phyloP scores from a whole-genome alignment of 495 filamentous ascomycete species.

The Penicillium atrosanguineum region DNA sequence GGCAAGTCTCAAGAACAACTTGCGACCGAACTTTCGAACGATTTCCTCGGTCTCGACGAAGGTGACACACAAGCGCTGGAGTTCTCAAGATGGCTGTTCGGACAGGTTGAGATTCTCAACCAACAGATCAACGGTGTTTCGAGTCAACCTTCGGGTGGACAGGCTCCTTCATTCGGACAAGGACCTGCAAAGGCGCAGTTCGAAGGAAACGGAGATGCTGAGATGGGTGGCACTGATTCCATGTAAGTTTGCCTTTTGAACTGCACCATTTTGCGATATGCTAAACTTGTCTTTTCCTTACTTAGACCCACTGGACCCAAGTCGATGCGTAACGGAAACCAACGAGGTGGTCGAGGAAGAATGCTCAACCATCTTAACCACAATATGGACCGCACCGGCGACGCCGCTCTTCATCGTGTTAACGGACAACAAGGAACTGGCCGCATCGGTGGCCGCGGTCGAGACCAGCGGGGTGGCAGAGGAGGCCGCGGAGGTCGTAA shows the following conservation, averaged over 20 bases:
- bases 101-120: conserved; percentile 69
- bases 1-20: conserved; percentile 89
- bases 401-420: conserved; percentile 77
- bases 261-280: neutral
- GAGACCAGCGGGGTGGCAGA: conserved; percentile 71
- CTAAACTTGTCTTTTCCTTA: conserved; percentile 15
- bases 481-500: conserved; percentile 45
- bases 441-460: conserved; percentile 70
- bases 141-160: conserved; percentile 24
- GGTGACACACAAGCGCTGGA: conserved; percentile 79
- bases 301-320: conserved; percentile 88
- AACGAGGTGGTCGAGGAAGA: conserved; percentile 59
- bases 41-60: conserved; percentile 77
- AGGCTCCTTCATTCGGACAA: conserved; percentile 37
- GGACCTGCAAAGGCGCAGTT: conserved; percentile 21
- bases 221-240: conserved; percentile 68
- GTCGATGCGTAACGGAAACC: conserved; percentile 77
- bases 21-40: conserved; percentile 81
- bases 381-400: conserved; percentile 74
- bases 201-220: conserved; percentile 46
- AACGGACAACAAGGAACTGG: conserved; percentile 68
- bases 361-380: conserved; percentile 86
- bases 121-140: conserved; percentile 55
- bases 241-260: conserved; percentile 61
- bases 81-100: conserved; percentile 89